Percentiles rank a stretch among this genome's conserved stretches.
phyloP scores from a whole-genome alignment of 2,329 filamentous ascomycete species.

The Paecilomyces formosus region DNA sequence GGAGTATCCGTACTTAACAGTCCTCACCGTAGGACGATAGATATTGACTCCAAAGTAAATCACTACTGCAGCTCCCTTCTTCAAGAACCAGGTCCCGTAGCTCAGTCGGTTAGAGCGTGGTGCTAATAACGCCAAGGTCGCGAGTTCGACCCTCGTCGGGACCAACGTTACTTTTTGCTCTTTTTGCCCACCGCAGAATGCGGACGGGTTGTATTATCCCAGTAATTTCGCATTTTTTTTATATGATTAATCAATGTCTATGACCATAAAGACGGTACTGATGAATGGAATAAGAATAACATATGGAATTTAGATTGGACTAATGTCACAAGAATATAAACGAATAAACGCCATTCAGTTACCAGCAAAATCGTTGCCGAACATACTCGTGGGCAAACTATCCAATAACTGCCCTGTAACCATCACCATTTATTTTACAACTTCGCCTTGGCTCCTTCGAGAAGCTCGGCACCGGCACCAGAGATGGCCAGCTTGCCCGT shows the following conservation, averaged over 20 bases:
- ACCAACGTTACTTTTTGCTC: neutral
- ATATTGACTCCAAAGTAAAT: too few species aligned
- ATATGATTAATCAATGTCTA: too few species aligned
- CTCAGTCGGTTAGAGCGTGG: neutral
- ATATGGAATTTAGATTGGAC: neutral
- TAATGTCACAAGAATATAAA: neutral
- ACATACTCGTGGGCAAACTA: neutral
- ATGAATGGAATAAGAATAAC: neutral
- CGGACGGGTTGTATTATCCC: too few species aligned
- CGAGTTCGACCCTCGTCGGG: neutral
- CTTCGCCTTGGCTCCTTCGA: constrained; percentile 45
- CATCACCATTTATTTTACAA: constrained; percentile 30
- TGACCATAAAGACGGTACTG: too few species aligned
- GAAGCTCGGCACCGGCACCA: constrained; percentile 70
- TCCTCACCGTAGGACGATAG: too few species aligned
- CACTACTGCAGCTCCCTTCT: neutral
- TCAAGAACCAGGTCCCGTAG: neutral
- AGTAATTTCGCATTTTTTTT: too few species aligned
- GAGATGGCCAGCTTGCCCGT: constrained; percentile 84
- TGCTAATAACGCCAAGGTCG: neutral
- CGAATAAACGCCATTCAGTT: neutral
- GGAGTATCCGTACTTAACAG: too few species aligned
- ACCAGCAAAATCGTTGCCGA: neutral
- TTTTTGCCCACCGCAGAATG: neutral
- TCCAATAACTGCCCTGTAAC: neutral